A percentile compares a stretch with the other conserved stretches of the same genome.
phyloP scores from a whole-genome alignment of 176 grass and related monocot genomes.

The Carex kokanica region DNA sequence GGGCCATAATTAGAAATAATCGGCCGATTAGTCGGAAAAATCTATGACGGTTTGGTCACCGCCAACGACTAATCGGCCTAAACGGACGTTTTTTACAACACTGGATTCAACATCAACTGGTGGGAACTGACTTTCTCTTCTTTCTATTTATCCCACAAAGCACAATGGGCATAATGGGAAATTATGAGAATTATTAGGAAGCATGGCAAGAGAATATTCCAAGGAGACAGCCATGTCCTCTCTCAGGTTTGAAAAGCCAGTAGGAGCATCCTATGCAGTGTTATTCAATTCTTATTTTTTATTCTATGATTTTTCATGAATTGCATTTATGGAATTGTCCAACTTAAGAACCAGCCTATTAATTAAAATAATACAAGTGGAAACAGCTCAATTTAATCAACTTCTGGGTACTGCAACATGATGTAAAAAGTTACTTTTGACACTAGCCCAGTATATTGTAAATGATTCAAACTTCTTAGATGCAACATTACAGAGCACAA shows the following conservation, averaged over 20 bases:
- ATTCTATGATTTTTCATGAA: neutral
- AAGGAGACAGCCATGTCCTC: slow-evolving; percentile 16
- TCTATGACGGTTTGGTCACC: too few species aligned
- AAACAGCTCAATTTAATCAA: neutral
- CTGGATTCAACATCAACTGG: slow-evolving; percentile 7
- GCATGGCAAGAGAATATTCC: slow-evolving; percentile 24
- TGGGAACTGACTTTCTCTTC: neutral
- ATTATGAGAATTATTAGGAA: slow-evolving; percentile 9
- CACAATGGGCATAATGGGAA: neutral
- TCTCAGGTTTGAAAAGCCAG: slow-evolving; percentile 15
- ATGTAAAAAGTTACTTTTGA: neutral
- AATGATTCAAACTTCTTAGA: neutral
- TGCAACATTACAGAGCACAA: neutral
- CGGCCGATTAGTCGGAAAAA: too few species aligned
- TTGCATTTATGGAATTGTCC: neutral
- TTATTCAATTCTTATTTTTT: slow-evolving; percentile 10
- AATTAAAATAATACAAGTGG: slow-evolving; percentile 3
- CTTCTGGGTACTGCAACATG: neutral
- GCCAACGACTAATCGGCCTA: too few species aligned
- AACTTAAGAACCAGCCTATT: neutral
- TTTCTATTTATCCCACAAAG: neutral
- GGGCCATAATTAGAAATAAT: too few species aligned
- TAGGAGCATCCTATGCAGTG: slow-evolving; percentile 23
- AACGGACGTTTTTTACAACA: too few species aligned
- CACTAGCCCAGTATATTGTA: neutral